A percentile compares a stretch with the other conserved stretches of the same genome.
Conservation (phyloP, 495 filamentous ascomycete genomes). For the Neurospora cerealis region DNA sequence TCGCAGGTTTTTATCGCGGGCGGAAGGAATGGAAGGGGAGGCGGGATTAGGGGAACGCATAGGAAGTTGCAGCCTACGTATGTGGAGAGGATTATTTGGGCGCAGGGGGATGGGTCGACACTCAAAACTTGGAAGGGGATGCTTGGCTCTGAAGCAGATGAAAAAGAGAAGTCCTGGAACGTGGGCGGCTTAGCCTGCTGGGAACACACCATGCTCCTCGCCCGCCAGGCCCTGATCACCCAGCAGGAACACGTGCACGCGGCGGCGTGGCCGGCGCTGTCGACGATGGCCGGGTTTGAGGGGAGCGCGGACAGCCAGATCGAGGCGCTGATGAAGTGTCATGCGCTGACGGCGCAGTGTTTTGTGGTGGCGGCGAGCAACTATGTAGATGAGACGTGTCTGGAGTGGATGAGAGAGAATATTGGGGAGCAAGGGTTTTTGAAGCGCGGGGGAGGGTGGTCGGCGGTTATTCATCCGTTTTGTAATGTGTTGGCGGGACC, state of each 20-base stretch:
- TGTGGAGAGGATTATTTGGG: conserved; percentile 36
- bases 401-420: conserved; percentile 32
- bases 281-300: conserved; percentile 29
- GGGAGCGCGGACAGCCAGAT: conserved; percentile 27
- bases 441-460: conserved; percentile 31
- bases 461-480: conserved; percentile 26
- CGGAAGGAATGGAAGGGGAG: not conserved
- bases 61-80: conserved; percentile 42
- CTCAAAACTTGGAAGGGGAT: conserved; percentile 11
- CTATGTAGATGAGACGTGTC: conserved; percentile 30
- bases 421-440: conserved; percentile 31
- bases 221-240: conserved; percentile 30
- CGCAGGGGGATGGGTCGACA: conserved; percentile 31
- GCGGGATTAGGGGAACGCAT: conserved; percentile 34
- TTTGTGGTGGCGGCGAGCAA: conserved; percentile 30
- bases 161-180: conserved; percentile 16
- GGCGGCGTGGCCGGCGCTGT: conserved; percentile 32
- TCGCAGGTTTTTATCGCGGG: conserved; percentile 30
- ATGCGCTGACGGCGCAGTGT: conserved; percentile 32
- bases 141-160: conserved; percentile 1
- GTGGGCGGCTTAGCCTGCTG: conserved; percentile 40
- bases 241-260: conserved; percentile 31
- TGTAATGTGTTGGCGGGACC: conserved; percentile 26
- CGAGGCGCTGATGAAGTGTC: conserved; percentile 35
- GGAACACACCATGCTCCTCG: conserved; percentile 39